Percentiles rank a stretch among this genome's conserved stretches.
These are phyloP conservation scores for Lyophyllum semitale DNA, from an alignment of 768 basidiomycete species.

Conservation along the genomic window DNA sequence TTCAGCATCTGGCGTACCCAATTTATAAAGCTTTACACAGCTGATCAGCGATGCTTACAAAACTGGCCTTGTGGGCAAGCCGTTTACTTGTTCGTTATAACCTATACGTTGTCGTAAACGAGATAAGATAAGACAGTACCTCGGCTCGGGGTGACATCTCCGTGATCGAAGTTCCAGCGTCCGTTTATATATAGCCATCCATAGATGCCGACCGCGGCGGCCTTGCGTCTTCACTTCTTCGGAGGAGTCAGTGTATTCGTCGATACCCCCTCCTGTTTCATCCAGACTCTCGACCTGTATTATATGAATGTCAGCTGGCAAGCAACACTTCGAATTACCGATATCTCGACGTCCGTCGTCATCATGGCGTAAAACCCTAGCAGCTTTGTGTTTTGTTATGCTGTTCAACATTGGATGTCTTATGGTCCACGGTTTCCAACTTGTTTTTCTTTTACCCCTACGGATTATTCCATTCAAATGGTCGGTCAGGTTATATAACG, in stretches of 20 bases:
- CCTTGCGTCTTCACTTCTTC: background rate
- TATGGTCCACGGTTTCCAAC: slow-evolving; percentile 72
- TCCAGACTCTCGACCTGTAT: background rate
- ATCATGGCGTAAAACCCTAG: slow-evolving; percentile 53
- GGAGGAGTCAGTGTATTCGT: background rate
- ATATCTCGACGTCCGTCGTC: slow-evolving; percentile 54
- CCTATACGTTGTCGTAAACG: background rate
- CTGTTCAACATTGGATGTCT: slow-evolving; percentile 67
- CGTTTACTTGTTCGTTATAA: slow-evolving; percentile 38
- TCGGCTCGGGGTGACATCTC: background rate
- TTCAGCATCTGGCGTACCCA: background rate
- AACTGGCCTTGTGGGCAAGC: slow-evolving; percentile 42
- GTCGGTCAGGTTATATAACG: slow-evolving; percentile 59
- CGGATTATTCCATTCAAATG: slow-evolving; percentile 60
- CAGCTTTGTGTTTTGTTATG: slow-evolving; percentile 52
- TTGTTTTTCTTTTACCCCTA: slow-evolving; percentile 70
- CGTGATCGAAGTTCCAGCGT: background rate
- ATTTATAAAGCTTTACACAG: slow-evolving; percentile 22
- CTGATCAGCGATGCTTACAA: slow-evolving; percentile 48
- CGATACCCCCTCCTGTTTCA: background rate
- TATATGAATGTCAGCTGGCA: slow-evolving; percentile 21
- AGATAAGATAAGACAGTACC: background rate
- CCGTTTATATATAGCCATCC: background rate
- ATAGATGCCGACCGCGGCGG: background rate
- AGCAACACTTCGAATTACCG: slow-evolving; percentile 43